phyloP scores from a whole-genome alignment of 225 moss, liverwort and hornwort genomes.

The Physcomitrellopsis africana region DNA sequence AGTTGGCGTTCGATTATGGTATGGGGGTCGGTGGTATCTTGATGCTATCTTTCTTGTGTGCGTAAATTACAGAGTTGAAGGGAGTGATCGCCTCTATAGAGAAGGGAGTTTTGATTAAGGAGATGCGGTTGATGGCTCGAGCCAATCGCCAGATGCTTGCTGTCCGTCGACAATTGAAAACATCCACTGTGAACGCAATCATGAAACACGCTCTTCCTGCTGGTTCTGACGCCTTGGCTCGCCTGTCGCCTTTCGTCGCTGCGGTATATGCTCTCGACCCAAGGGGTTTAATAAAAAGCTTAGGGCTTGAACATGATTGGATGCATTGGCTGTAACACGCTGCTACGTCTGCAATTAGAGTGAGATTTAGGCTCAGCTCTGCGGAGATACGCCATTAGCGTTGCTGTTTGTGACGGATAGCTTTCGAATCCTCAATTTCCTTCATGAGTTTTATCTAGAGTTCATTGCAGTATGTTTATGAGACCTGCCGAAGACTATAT shows the following conservation, averaged over 20 bases:
- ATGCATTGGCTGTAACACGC: neutral
- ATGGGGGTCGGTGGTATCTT: neutral
- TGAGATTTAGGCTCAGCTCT: slow-evolving; percentile 9
- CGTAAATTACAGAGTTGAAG: slow-evolving; percentile 71
- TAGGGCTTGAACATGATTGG: slow-evolving; percentile 2
- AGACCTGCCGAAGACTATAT: neutral
- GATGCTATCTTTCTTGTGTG: neutral
- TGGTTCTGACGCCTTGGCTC: slow-evolving; percentile 76
- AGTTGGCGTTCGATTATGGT: neutral
- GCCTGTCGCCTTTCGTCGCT: slow-evolving; percentile 58
- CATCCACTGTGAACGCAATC: slow-evolving; percentile 64
- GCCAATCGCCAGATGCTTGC: slow-evolving; percentile 86
- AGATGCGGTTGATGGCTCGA: slow-evolving; percentile 97
- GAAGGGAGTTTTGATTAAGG: slow-evolving; percentile 90
- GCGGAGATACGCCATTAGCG: neutral
- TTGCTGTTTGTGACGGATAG: neutral
- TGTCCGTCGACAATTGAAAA: slow-evolving; percentile 80
- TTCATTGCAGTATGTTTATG: neutral
- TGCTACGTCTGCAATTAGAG: neutral
- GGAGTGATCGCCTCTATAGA: slow-evolving; percentile 78
- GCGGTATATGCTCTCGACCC: slow-evolving; percentile 41
- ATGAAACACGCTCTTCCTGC: slow-evolving; percentile 77
- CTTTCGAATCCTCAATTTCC: neutral
- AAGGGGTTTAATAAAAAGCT: neutral
- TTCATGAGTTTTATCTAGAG: neutral